phyloP scores from a whole-genome alignment of 805 yeast genomes.

The Ogataea minuta region DNA sequence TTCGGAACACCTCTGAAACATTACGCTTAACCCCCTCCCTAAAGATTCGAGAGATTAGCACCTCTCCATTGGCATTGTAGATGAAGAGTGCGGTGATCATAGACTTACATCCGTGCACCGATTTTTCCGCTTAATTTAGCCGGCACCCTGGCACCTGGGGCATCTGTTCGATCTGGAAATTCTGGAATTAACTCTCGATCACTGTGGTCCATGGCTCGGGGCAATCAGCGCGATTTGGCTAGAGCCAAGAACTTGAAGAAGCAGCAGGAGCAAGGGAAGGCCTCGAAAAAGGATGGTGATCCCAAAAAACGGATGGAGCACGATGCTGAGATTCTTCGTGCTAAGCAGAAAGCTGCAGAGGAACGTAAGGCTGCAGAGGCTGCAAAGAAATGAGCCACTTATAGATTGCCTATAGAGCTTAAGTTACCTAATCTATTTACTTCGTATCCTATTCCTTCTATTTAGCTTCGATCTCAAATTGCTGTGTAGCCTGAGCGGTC shows the following conservation, averaged over 20 bases:
- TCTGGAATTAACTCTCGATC: neutral
- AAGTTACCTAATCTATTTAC: no score
- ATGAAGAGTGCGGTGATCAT: conserved; percentile 87
- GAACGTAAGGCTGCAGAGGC: conserved; percentile 35
- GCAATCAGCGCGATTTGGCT: conserved; percentile 94
- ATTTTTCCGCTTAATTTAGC: neutral
- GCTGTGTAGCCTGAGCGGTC: conserved; percentile 52
- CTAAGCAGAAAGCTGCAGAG: conserved; percentile 81
- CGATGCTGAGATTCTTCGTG: conserved; percentile 88
- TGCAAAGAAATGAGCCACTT: conserved; percentile 22
- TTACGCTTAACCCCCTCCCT: conserved; percentile 75
- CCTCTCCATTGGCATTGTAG: conserved; percentile 78
- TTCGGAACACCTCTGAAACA: conserved; percentile 84
- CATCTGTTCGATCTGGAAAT: neutral
- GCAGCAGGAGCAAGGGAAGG: conserved; percentile 59
- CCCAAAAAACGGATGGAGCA: conserved; percentile 81
- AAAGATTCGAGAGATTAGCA: conserved; percentile 69
- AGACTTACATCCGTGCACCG: conserved; percentile 6
- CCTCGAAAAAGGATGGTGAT: conserved; percentile 71
- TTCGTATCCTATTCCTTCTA: conserved; percentile 4
- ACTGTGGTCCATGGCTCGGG: conserved; percentile 70
- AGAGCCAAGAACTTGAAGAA: conserved; percentile 86
- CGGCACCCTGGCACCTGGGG: conserved; percentile 3
- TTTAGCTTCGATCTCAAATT: conserved; percentile 19
- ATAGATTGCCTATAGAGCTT: neutral